A percentile compares a stretch with the other conserved stretches of the same genome.
These are phyloP conservation scores for Trichosporon coremiiforme DNA, from an alignment of 1,284 basidiomycete species.

Conservation along the genomic window DNA sequence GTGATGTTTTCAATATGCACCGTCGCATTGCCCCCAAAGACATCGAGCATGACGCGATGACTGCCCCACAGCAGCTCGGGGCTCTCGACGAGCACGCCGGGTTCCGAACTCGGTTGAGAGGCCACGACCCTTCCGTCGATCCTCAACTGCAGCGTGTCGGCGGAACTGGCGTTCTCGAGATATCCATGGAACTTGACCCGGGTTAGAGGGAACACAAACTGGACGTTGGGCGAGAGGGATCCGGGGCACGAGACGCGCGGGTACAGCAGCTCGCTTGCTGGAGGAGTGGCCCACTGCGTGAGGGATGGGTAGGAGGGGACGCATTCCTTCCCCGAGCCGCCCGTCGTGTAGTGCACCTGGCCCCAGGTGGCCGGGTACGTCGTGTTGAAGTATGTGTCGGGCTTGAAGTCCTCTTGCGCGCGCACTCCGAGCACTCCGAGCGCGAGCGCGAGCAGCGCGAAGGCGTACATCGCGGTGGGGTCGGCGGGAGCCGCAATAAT, in stretches of 20 bases:
- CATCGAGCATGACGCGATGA: neutral
- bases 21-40: neutral
- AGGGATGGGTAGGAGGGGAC: neutral
- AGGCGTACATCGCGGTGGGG: neutral
- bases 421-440: neutral
- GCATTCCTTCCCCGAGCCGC: neutral
- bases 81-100: neutral
- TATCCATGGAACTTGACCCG: neutral
- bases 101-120: neutral
- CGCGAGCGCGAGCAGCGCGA: neutral
- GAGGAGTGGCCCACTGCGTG: neutral
- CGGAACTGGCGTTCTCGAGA: neutral
- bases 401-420: neutral
- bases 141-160: neutral
- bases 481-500: too few species aligned
- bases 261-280: neutral
- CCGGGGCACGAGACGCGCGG: neutral
- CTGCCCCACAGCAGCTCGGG: neutral
- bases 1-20: neutral
- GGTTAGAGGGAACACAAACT: neutral
- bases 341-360: neutral
- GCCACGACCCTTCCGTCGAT: neutral
- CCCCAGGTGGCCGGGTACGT: neutral
- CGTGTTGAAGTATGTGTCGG: neutral
- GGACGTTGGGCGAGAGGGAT: neutral